A percentile compares a stretch with the other conserved stretches of the same genome.
Evolutionary conservation across 73 alveolate genomes (phyloP).

Genomic region (Paramecium bursaria): DNA sequence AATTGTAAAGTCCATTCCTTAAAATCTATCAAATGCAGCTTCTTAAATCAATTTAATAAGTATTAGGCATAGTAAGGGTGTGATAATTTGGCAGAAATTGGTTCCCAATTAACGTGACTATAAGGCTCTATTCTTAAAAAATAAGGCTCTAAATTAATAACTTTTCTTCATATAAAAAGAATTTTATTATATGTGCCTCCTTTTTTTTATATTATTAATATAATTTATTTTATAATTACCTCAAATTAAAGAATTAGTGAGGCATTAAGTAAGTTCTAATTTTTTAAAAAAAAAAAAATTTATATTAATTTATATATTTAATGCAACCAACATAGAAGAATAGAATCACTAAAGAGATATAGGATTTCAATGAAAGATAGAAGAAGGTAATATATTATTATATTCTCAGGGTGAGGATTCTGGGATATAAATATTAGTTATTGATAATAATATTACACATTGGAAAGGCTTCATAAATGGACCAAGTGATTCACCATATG

Average conservation of each 20-base stretch:
- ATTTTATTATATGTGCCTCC: too few species aligned
- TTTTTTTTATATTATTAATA: too few species aligned
- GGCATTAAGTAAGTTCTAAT: too few species aligned
- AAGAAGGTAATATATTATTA: slow-evolving; percentile 20
- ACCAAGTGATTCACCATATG: slow-evolving; percentile 89
- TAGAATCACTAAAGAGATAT: slow-evolving; percentile 36
- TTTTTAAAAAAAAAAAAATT: too few species aligned
- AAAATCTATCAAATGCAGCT: slow-evolving; percentile 33
- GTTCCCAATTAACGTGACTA: slow-evolving; percentile 47
- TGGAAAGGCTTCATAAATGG: slow-evolving; percentile 86
- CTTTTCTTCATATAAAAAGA: slow-evolving; percentile 37
- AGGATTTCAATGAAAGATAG: slow-evolving; percentile 49
- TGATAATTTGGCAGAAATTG: slow-evolving; percentile 35
- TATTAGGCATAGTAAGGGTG: slow-evolving; percentile 31
- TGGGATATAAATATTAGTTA: slow-evolving; percentile 72
- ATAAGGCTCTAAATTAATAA: slow-evolving; percentile 59
- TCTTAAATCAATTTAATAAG: slow-evolving; percentile 41
- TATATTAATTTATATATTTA: too few species aligned
- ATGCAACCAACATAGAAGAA: slow-evolving; percentile 27
- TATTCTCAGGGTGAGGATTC: slow-evolving; percentile 51
- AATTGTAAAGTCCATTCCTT: slow-evolving; percentile 23
- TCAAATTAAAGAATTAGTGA: too few species aligned
- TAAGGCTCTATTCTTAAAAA: slow-evolving; percentile 37
- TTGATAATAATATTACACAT: slow-evolving; percentile 76
- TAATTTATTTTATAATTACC: too few species aligned